These are phyloP conservation scores for Taphrina wiesneri DNA, from an alignment of 1,139 yeast species.

Conservation along the genomic window DNA sequence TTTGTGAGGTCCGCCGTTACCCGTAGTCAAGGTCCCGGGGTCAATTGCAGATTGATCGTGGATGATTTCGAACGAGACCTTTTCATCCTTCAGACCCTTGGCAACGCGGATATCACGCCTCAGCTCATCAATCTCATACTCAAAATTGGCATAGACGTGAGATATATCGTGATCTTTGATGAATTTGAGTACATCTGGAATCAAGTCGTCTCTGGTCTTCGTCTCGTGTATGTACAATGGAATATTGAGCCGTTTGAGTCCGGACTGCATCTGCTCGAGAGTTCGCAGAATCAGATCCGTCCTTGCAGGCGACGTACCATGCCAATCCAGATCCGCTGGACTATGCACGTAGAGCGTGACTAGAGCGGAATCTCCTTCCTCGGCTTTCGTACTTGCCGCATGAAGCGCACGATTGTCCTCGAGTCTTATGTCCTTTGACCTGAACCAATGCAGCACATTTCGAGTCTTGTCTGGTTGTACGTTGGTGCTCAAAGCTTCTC, in stretches of 20 bases:
- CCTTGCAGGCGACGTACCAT: constrained; percentile 52
- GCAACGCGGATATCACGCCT: constrained; percentile 47
- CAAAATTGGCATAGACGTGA: constrained; percentile 51
- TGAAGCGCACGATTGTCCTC: constrained; percentile 50
- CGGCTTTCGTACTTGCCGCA: constrained; percentile 47
- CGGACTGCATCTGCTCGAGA: constrained; percentile 45
- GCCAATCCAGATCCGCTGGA: constrained; percentile 50
- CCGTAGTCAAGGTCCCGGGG: constrained; percentile 52
- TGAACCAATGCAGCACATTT: constrained; percentile 51
- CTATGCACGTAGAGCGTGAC: constrained; percentile 51
- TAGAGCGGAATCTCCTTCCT: constrained; percentile 44
- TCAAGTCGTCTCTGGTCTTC: constrained; percentile 43
- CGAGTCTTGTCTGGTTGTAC: constrained; percentile 14
- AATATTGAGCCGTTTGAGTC: constrained; percentile 47
- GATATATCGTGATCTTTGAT: constrained; percentile 43
- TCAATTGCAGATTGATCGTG: constrained; percentile 56
- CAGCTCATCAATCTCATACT: constrained; percentile 58
- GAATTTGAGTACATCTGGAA: constrained; percentile 36
- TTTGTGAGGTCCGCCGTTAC: constrained; percentile 53
- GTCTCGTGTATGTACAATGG: constrained; percentile 50
- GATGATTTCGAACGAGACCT: constrained; percentile 44
- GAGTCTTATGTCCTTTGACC: constrained; percentile 49
- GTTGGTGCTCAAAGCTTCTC: constrained; percentile 9
- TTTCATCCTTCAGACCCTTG: constrained; percentile 39
- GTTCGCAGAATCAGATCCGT: constrained; percentile 49